phyloP scores from a whole-genome alignment of 495 filamentous ascomycete species.

The Venustampulla echinocandica region DNA sequence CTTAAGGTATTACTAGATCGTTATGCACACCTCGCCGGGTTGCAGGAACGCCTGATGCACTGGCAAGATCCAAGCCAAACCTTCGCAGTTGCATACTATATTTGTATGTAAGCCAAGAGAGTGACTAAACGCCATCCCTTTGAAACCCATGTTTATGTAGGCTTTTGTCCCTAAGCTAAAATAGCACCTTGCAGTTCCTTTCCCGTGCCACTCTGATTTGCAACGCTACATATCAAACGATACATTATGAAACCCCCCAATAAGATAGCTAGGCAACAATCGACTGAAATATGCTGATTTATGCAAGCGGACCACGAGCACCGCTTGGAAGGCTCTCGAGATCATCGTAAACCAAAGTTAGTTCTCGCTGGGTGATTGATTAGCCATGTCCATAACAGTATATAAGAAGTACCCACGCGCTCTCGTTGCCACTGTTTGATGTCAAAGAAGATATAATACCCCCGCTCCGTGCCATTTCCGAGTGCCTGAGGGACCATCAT shows the following conservation, averaged over 20 bases:
- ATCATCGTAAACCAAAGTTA: conserved; percentile 71
- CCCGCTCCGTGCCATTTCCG: conserved; percentile 64
- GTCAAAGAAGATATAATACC: conserved; percentile 86
- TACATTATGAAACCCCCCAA: too few species aligned
- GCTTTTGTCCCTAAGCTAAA: background rate
- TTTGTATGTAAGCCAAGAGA: conserved; percentile 5
- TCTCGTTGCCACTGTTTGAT: conserved; percentile 76
- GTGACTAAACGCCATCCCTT: conserved; percentile 2
- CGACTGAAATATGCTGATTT: too few species aligned
- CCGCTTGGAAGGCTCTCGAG: conserved; percentile 40
- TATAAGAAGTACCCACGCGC: conserved; percentile 51
- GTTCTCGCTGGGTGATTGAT: conserved; percentile 51
- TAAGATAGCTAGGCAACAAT: too few species aligned
- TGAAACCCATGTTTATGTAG: too few species aligned
- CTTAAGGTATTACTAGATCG: conserved; percentile 1
- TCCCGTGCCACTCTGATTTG: background rate
- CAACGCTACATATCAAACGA: too few species aligned
- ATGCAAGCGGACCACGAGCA: background rate
- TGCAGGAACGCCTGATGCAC: conserved; percentile 10
- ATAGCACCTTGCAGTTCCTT: too few species aligned
- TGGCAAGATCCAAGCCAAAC: background rate
- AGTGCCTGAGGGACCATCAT: conserved; percentile 58
- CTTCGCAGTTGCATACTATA: conserved; percentile 3
- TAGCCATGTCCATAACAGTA: conserved; percentile 10
- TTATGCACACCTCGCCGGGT: conserved; percentile 10